phyloP scores from a whole-genome alignment of 2,329 filamentous ascomycete species.

The Zopfia rhizophila region DNA sequence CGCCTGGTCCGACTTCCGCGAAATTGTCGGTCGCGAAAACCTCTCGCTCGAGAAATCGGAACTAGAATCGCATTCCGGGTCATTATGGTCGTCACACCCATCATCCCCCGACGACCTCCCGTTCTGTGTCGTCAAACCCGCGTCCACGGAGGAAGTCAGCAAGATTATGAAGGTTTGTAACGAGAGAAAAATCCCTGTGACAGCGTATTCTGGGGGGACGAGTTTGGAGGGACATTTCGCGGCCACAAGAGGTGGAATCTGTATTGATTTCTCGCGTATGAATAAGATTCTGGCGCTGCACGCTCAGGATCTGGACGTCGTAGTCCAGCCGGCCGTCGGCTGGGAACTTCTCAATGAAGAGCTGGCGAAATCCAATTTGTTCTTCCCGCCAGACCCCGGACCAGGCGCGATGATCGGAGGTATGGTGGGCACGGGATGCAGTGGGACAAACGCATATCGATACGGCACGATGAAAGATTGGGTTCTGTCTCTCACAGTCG shows the following conservation, averaged over 20 bases:
- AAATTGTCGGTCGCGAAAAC: slow-evolving; percentile 70
- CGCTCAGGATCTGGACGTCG: slow-evolving; percentile 71
- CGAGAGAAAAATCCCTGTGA: slow-evolving; percentile 81
- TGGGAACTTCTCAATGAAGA: slow-evolving; percentile 89
- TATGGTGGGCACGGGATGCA: slow-evolving; percentile 82
- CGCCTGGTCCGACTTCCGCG: slow-evolving; percentile 71
- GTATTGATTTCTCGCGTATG: slow-evolving; percentile 88
- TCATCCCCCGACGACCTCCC: slow-evolving; percentile 55
- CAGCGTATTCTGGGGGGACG: slow-evolving; percentile 87
- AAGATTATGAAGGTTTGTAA: slow-evolving; percentile 90
- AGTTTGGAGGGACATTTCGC: slow-evolving; percentile 91
- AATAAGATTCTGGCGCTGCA: slow-evolving; percentile 81
- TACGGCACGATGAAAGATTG: slow-evolving; percentile 97
- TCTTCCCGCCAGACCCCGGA: slow-evolving; percentile 92
- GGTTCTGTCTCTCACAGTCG: slow-evolving; percentile 87
- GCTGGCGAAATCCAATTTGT: slow-evolving; percentile 76
- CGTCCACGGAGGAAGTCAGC: slow-evolving; percentile 83
- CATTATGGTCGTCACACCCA: slow-evolving; percentile 70
- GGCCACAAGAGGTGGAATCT: slow-evolving; percentile 83
- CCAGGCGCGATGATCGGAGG: slow-evolving; percentile 93
- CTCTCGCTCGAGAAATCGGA: slow-evolving; percentile 68
- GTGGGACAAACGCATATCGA: slow-evolving; percentile 87
- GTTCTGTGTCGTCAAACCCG: slow-evolving; percentile 78
- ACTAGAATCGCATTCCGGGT: slow-evolving; percentile 67
- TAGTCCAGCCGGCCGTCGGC: slow-evolving; percentile 74